Conservation (phyloP, 495 filamentous ascomycete genomes). For the Aspergillus coremiiformis region DNA sequence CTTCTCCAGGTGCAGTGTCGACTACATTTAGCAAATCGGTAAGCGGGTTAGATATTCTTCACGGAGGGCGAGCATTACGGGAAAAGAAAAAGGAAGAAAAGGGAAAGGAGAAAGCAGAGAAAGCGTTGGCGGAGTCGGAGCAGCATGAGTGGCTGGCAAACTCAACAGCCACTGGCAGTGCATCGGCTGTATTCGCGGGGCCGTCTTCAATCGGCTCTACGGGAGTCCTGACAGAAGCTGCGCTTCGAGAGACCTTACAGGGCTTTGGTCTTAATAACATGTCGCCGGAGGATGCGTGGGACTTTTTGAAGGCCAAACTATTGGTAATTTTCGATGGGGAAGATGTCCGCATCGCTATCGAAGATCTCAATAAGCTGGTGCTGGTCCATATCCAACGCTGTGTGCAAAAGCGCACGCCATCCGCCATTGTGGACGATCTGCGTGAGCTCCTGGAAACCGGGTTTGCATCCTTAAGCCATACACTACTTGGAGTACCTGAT, state of each 20-base stretch:
- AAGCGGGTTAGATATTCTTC: constrained; percentile 75
- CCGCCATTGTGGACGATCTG: constrained; percentile 69
- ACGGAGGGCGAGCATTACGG: constrained; percentile 75
- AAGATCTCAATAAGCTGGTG: constrained; percentile 89
- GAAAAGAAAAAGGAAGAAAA: constrained; percentile 89
- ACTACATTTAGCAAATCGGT: constrained; percentile 70
- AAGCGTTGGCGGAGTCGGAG: constrained; percentile 42
- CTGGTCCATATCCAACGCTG: constrained; percentile 73
- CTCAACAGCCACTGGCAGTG: constrained; percentile 17
- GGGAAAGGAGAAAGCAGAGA: constrained; percentile 84
- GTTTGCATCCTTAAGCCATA: constrained; percentile 78
- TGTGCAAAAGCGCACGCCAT: constrained; percentile 58
- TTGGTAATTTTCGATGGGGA: constrained; percentile 90
- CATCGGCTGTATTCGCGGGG: constrained; percentile 27
- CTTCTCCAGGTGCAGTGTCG: constrained; percentile 60
- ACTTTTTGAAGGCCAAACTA: constrained; percentile 83
- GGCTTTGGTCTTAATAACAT: constrained; percentile 72
- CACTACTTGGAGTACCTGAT: constrained; percentile 65
- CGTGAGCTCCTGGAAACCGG: constrained; percentile 73
- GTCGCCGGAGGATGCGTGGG: constrained; percentile 89
- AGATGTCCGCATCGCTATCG: constrained; percentile 78
- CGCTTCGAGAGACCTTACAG: constrained; percentile 41
- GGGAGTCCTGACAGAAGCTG: constrained; percentile 30
- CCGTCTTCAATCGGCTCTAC: constrained; percentile 32
- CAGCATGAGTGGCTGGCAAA: constrained; percentile 40